Percentiles rank a stretch among this genome's conserved stretches.
Conservation (phyloP, 106 monocot genomes). For the Narthecium ossifragum region DNA sequence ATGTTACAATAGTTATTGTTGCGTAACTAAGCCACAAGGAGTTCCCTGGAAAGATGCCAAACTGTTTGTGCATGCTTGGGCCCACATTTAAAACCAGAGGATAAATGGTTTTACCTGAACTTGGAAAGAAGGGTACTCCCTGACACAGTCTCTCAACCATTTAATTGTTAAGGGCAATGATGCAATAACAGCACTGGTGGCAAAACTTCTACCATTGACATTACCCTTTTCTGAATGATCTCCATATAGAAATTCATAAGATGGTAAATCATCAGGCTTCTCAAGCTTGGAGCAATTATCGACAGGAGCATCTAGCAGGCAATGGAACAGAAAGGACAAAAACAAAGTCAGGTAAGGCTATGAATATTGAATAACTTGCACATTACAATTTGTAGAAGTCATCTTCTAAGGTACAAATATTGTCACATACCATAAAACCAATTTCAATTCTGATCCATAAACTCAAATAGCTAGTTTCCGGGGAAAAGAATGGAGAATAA, state of each 20-base stretch:
- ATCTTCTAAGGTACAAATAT: background rate
- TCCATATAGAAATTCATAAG: constrained; percentile 23
- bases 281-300: constrained; percentile 11
- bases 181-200: constrained; percentile 40
- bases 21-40: too few species aligned
- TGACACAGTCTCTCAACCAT: constrained; percentile 49
- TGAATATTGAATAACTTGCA: background rate
- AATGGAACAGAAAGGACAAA: background rate
- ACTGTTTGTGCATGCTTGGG: background rate
- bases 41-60: background rate
- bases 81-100: background rate
- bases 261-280: constrained; percentile 14
- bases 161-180: constrained; percentile 59
- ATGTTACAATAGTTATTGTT: background rate
- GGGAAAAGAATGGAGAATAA: too few species aligned
- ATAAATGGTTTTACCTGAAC: constrained; percentile 46
- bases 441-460: too few species aligned
- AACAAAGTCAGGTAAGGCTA: background rate
- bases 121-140: constrained; percentile 39
- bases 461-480: too few species aligned
- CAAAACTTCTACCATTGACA: constrained; percentile 10
- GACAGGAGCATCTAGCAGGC: constrained; percentile 12
- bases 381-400: background rate
- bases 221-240: constrained; percentile 21
- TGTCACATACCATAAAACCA: too few species aligned